Base-by-base conservation (phyloP, 805 yeast species). In the Starmerella floris region DNA sequence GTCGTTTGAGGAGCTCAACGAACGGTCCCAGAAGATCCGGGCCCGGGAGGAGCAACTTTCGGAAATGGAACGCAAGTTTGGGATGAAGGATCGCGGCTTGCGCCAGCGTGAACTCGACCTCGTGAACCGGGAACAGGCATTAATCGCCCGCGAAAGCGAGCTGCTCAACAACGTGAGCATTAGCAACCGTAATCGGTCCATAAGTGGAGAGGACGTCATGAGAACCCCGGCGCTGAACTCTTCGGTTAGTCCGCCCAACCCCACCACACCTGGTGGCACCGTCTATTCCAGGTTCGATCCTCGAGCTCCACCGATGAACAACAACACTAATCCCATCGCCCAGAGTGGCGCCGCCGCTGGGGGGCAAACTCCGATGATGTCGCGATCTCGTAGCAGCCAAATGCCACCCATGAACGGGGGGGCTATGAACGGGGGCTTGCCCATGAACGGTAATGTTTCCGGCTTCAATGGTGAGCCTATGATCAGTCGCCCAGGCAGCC, bases 91-190 rank as follows among this genome's bases (percentile, higher is more conserved):
- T 31, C 46, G 41, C 22, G 44, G 27, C 26, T 20, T 40, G 20
- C 28, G 33, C 19, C 48, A 44, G 40, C 47, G 45, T 23, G 58
- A 56, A 39, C 50, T 46, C 32, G 50, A 40, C 17, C 30, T 55
- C 21, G 38, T 40, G 13, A 47, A 41, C 27, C 49, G 51, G 23
- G 53, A 52, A 37, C 47, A 42, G 28, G 48, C 46, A 13, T 20
- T 49, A n/a, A 19, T 40, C 1, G 37, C 43, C 9, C 44, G 49
- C n/a, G 46, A 42, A 32, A 11, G 19, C 23, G 37, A 30, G 34
- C 39, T 25, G 13, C 30, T 26, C 34, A 40, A 25, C 27, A 13
- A 34, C 11, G 23, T 35, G 3, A 13, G 28, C 13, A 20, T 31
- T 17, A 31, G 13, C 15, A 31, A 10, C 40, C 16, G 35, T 25